Base-by-base conservation (phyloP, 768 basidiomycete species). In the Phlebiopsis flavidoalba region DNA sequence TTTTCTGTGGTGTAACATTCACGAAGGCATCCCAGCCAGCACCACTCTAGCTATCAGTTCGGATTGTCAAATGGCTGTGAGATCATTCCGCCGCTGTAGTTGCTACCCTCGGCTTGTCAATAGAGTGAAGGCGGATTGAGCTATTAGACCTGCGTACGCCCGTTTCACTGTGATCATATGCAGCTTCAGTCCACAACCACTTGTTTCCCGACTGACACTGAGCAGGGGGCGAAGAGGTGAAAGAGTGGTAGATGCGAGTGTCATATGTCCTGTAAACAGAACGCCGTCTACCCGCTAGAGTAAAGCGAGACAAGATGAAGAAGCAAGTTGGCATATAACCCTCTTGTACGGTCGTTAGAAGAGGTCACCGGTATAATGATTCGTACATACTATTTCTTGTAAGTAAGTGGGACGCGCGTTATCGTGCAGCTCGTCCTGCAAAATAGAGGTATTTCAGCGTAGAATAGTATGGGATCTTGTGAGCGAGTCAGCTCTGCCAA, bases 391-490 rank as follows among this genome's bases (percentile, higher is more conserved):
- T 60, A 98, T 93, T n/a, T 67, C 95, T 80, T 50, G 94, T 88
- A 26, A 93, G 81, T 1, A 94, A 73, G 33, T 86, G 82, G 0
- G 95, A 95, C 6, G 92, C 85, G 0, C 97, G 69, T 98, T 98
- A 70, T 99, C 97, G 69, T 98, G 95, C 49, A 98, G 78, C 72
- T 99, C 97, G 71, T 98, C 95, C 69, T 99, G n/a, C n/a, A 96
- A 70, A 91, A 98, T 5, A 98, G 75, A 0, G 93, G 91, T 0
- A 98, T 84, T 67, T 98, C 95, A 7, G 96, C 93, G 69, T 96
- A 98, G 74, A 96, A 99, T n/a, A 98, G 77, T 65, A 98, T 98
- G 15, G 97, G 97, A 73, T 98, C 96, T 60, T 87, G 92, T n/a
- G n/a, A n/a, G 26, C 91, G 83, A 10, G 88, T 89, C 33, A 98